These are phyloP conservation scores for Candida sanyaensis DNA, from an alignment of 1,139 yeast species.

Conservation along the genomic window DNA sequence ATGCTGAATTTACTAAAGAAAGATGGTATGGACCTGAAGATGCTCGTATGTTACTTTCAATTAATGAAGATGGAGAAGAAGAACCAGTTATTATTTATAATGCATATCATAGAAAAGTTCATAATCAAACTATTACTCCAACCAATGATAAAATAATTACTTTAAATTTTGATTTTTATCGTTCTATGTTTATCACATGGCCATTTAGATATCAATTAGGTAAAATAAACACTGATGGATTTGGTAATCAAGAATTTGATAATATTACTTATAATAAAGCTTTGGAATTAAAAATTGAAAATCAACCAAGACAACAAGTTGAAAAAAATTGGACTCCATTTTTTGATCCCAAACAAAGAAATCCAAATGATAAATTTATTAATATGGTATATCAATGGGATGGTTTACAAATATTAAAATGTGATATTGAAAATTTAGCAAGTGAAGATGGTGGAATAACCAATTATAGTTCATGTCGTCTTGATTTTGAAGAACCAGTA, in stretches of 20 bases:
- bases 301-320: slow-evolving; percentile 9
- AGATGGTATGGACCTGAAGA: slow-evolving; percentile 50
- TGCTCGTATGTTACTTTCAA: slow-evolving; percentile 42
- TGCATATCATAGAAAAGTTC: slow-evolving; percentile 21
- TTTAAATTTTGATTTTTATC: slow-evolving; percentile 13
- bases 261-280: slow-evolving; percentile 22
- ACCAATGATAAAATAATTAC: slow-evolving; percentile 4
- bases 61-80: slow-evolving; percentile 29
- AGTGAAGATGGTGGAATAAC: slow-evolving; percentile 4
- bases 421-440: slow-evolving; percentile 22
- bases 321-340: slow-evolving; percentile 52
- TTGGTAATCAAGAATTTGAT: slow-evolving; percentile 18
- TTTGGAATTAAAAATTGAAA: slow-evolving; percentile 26
- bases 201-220: slow-evolving; percentile 35
- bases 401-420: slow-evolving; percentile 34
- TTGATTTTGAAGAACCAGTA: slow-evolving; percentile 15
- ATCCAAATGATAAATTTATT: slow-evolving; percentile 26
- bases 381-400: slow-evolving; percentile 42
- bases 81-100: slow-evolving; percentile 38
- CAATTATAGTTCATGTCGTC: slow-evolving; percentile 13
- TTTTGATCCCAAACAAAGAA: slow-evolving; percentile 25
- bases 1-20: slow-evolving; percentile 16
- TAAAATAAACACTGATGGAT: slow-evolving; percentile 24
- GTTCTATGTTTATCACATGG: slow-evolving; percentile 33
- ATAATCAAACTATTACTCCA: slow-evolving; percentile 7